Base-by-base conservation (phyloP, 164 flowering plant species). In the Magnolia officinalis region DNA sequence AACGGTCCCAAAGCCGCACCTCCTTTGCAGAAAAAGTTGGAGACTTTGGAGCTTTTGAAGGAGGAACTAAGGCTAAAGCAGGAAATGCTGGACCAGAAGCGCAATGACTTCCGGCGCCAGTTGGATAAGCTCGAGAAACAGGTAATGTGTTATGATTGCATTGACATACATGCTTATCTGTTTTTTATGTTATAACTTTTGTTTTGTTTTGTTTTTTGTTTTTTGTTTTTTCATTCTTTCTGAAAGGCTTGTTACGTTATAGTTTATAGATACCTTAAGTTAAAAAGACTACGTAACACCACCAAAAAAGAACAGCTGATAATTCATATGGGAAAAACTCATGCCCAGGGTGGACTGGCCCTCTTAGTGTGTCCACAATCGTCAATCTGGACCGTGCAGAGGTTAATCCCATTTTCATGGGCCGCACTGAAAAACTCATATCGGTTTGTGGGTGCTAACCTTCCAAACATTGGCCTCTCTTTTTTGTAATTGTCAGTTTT, bases 41-140 rank as follows among this genome's bases (percentile, higher is more conserved):
- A 88, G 80, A 89, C 50, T 73, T 79, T 91, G 74, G 94, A 90
- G 86, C 81, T 82, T 76, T 77, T 96, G 80, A 94, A 89, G 83
- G 97, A 92, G 81, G 97, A 93, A 77, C 88, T 94, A 11, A 97
- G 97, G 29, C 85, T 85, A 82, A 96, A 95, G 82, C 99, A 90
- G 86, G 95, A 92, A 82, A 77, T 91, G 90, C 87, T 95, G 80
- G 98, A 90, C 61, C 90, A 86, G 84, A 95, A 92, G 82, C 89
- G 96, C 50, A 91, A 83, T 84, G 95, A 89, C 75, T 94, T 94
- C 82, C 83, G 86, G 49, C 94, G 84, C 18, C 83, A 87, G 84
- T 84, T 96, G 86, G 83, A 85, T 76, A 91, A 83, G 78, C 88
- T 94, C 76, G 87, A 89, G 82, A 93, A 91, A 84, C 92, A 91